Evolutionary conservation across 2,329 filamentous ascomycete genomes (phyloP), one percentile per base, ranked within the genome.

Genomic region (Alternaria gansuensis): DNA sequence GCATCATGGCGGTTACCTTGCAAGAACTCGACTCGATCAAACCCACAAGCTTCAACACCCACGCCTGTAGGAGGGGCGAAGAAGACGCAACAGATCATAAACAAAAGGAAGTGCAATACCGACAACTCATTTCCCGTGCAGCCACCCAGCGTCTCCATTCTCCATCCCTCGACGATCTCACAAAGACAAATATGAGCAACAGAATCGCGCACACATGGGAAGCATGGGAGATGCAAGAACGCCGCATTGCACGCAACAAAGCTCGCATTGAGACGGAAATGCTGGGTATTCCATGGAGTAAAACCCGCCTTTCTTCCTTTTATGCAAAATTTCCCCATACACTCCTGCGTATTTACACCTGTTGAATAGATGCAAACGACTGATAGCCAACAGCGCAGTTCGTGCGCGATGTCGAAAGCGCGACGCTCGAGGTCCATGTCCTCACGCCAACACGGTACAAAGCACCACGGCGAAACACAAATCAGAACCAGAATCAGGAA

Each of bases 141-240:
- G 34, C 44, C 28, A 69, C 67, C 2, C 67, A 69, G 40, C 60
- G 62, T 9, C 29, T 68, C 4, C 62, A 66, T n/a, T 60, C 54
- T 3, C 44, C 60, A 5, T 55, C 55, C 2, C 54, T 57, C n/a
- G 51, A 54, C 0, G 17, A 40, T 1, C n/a, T 48, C 4, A 29
- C 33, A 0, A 23, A n/a, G 31, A 48, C 21, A 5, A 8, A 34
- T 14, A 17, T 4, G 44, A 21, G 21, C 11, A 3, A 4, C 5
- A 10, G 4, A 34, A 7, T 24, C 4, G 31, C 14, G 14, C 21
- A 29, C 2, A 23, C 37, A 11, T 2, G 43, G 21, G 11, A 43
- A 28, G 29, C 37, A 29, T 55, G 53, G 53, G 53, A 55, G 24
- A 10, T 33, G 4, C 44, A 24, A 13, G 53, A 55, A 9, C 44